Evolutionary conservation across 108 stramenopile genomes (phyloP), one percentile per base, ranked within the genome.

Genomic region (Cyclotella baltica): DNA sequence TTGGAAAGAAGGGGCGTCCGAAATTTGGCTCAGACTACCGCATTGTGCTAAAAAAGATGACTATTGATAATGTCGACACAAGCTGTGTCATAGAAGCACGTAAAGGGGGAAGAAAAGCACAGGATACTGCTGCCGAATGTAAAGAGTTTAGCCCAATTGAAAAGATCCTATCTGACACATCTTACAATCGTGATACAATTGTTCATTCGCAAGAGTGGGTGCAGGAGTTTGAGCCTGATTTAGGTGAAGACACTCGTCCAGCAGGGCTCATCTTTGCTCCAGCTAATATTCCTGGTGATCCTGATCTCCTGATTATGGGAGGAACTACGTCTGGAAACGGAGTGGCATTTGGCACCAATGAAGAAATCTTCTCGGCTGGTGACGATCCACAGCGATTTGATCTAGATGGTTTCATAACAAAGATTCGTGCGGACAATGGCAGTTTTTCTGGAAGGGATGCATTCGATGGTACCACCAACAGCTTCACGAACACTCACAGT

Each of bases 391-490:
- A 34, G 51, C 37, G 69, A 22, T 74, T 50, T 40, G 81, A 77
- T 55, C 47, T 83, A 25, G 87, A 88, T 72, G 76, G 87, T 16
- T 88, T 86, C 65, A 48, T 86, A 16, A 76, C 61, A 59, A 75
- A 79, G 71, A 72, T 88, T 48, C 72, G 66, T 27, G 57, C 67
- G 30, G 88, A 73, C n/a, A 67, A 53, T 36, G 81, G 75, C 34
- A 70, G 38, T 31, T 86, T 67, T 38, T 50, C 50, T 35, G 85
- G 85, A 20, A 63, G 58, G 8, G 48, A 72, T 20, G 73, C 73
- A 22, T 79, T 85, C 27, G 76, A 77, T 69, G 22, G 62, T n/a
- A 22, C 16, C 58, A 47, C 67, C 19, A 62, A 57, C 28, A 61
- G 43, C 37, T 83, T 83, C 67, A 34, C 52, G 4, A 77, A 83